These are phyloP conservation scores for Fusarium staphyleae DNA, from an alignment of 2,329 filamentous ascomycete species.

Conservation along the genomic window DNA sequence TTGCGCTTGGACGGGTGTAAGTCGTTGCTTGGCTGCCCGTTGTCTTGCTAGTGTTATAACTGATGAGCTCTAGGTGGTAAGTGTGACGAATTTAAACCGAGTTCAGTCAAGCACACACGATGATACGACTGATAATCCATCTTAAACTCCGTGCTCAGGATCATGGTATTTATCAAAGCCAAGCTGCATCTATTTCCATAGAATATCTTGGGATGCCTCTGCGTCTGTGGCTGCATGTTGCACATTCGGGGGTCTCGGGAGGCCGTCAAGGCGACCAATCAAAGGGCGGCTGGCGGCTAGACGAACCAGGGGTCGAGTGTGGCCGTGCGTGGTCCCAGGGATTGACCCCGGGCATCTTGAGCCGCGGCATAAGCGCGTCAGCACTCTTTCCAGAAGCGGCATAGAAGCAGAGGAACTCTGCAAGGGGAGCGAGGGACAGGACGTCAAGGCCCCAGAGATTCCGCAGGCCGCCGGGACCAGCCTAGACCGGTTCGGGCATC, in stretches of 20 bases:
- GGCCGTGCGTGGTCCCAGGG: slow-evolving; percentile 30
- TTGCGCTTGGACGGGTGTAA: slow-evolving; percentile 11
- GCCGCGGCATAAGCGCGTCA: slow-evolving; percentile 17
- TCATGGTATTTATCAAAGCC: slow-evolving; percentile 24
- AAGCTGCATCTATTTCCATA: slow-evolving; percentile 3
- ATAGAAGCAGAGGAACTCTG: slow-evolving; percentile 19
- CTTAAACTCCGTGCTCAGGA: neutral
- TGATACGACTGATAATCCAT: slow-evolving; percentile 12
- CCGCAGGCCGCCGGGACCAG: slow-evolving; percentile 17
- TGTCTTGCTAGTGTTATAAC: neutral
- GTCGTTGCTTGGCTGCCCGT: slow-evolving; percentile 5
- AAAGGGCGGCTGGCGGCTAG: neutral
- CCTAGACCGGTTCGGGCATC: slow-evolving; percentile 23
- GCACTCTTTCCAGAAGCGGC: slow-evolving; percentile 31
- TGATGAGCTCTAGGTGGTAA: slow-evolving; percentile 2
- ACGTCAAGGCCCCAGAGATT: slow-evolving; percentile 13
- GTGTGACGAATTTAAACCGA: neutral
- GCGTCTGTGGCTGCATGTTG: slow-evolving; percentile 37
- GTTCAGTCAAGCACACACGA: neutral
- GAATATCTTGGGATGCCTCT: slow-evolving; percentile 33
- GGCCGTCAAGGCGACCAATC: slow-evolving; percentile 37
- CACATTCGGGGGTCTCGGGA: slow-evolving; percentile 39
- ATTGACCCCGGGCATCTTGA: neutral
- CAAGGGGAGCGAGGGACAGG: slow-evolving; percentile 11
- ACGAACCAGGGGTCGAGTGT: slow-evolving; percentile 7